These are phyloP conservation scores for Phoenix roebelenii DNA, from an alignment of 176 grass and related monocot species.

Conservation along the genomic window DNA sequence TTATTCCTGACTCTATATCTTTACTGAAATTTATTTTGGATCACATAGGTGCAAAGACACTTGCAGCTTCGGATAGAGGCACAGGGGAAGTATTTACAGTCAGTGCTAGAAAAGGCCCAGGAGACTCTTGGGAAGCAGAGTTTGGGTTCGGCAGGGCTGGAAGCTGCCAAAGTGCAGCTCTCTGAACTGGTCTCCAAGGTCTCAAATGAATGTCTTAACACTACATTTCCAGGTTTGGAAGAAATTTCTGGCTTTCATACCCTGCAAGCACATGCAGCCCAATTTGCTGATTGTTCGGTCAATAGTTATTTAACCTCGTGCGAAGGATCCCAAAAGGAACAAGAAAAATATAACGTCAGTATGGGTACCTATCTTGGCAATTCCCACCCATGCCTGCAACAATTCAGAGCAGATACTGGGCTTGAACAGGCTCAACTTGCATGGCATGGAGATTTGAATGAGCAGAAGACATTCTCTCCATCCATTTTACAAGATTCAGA, in stretches of 20 bases:
- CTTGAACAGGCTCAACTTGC: background rate
- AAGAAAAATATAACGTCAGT: constrained; percentile 4
- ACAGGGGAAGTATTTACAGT: constrained; percentile 87
- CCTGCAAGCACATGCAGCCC: constrained; percentile 21
- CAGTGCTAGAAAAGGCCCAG: constrained; percentile 91
- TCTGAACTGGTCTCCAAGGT: constrained; percentile 78
- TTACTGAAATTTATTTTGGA: constrained; percentile 6
- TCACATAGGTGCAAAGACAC: constrained; percentile 70
- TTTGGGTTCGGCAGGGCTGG: constrained; percentile 31
- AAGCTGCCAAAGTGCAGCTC: constrained; percentile 78
- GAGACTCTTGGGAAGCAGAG: constrained; percentile 69
- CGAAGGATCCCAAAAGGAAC: constrained; percentile 69
- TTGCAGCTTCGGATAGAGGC: constrained; percentile 93
- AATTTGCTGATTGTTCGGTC: constrained; percentile 53
- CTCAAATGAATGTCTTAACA: constrained; percentile 35
- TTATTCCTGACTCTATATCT: background rate
- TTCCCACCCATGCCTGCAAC: background rate
- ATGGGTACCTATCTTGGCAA: constrained; percentile 8
- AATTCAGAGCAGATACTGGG: background rate
- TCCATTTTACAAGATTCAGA: constrained; percentile 1
- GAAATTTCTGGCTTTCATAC: constrained; percentile 32
- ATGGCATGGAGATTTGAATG: background rate
- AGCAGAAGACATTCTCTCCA: background rate
- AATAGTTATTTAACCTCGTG: constrained; percentile 71
- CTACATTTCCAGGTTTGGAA: constrained; percentile 24